Base-by-base conservation (phyloP, 2,329 filamentous ascomycete species). In the Fusarium algeriense region DNA sequence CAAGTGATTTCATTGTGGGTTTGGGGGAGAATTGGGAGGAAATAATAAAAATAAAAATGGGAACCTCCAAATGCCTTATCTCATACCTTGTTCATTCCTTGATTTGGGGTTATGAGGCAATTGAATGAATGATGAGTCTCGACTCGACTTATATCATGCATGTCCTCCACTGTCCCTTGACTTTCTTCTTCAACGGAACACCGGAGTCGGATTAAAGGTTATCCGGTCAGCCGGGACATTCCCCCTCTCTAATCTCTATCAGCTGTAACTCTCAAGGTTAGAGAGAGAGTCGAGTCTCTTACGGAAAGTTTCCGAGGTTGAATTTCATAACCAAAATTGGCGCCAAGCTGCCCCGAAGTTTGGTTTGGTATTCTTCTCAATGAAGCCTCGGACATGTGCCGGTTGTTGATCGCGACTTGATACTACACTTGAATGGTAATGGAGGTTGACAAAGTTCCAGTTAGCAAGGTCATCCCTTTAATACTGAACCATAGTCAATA, bases 251-350 rank as follows among this genome's bases (percentile, higher is more conserved):
- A 30, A 7, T 23, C 20, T 50, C 48, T 50, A 35, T 35, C 48
- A 50, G 48, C 48, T 50, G 32, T 50, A 35, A 50, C 48, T 26
- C 48, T 50, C 48, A 35, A 35, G 48, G 48, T 50, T 35, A 50
- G 48, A 50, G 48, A 19, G 13, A 45, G 26, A 23, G 15, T 30
- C 40, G 32, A 32, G 20, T n/a, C 57, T 49, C 37, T 40, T 34
- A 69, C 67, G 69, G 69, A 69, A 61, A 71, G 46, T 69, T 52
- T 58, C 69, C 69, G 69, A 71, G 59, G 64, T 62, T 60, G 13
- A 65, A 64, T 37, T 52, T 32, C 32, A 37, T 52, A 37, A 13
- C 48, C 17, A 52, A 32, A 52, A 52, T 38, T 53, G 58, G 65
- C 64, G 57, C 65, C 65, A 69, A 69, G 49, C 28, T 46, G n/a